Conservation (phyloP, 2,329 filamentous ascomycete species). For the Hymenoscyphus infarciens region DNA sequence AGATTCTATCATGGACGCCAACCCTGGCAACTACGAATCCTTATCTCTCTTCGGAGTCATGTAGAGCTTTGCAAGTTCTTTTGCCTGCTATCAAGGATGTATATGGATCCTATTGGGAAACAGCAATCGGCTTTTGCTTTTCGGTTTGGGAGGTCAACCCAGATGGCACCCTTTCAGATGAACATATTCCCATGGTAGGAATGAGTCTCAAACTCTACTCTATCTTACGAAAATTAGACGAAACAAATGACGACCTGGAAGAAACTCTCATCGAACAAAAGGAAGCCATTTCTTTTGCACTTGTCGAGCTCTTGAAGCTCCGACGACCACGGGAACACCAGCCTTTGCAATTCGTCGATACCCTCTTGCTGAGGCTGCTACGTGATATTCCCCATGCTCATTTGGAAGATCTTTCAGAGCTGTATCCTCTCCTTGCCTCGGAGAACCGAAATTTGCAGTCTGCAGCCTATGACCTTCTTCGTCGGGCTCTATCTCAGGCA, state of each 20-base stretch:
- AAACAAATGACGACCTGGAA: conserved; percentile 80
- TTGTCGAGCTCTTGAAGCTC: conserved; percentile 62
- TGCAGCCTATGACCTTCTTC: conserved; percentile 75
- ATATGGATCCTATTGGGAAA: conserved; percentile 85
- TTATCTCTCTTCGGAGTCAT: conserved; percentile 48
- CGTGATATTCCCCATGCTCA: conserved; percentile 59
- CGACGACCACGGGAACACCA: conserved; percentile 49
- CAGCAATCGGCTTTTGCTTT: conserved; percentile 55
- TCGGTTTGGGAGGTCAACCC: conserved; percentile 52
- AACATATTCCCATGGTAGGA: conserved; percentile 60
- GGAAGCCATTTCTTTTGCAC: conserved; percentile 50
- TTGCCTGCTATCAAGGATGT: conserved; percentile 74
- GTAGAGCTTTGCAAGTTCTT: conserved; percentile 56
- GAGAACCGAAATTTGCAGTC: conserved; percentile 73
- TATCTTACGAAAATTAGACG: conserved; percentile 59
- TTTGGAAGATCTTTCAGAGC: conserved; percentile 60
- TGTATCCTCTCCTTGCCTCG: conserved; percentile 74
- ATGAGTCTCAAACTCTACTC: conserved; percentile 69
- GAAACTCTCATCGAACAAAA: conserved; percentile 66
- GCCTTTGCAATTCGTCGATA: conserved; percentile 71
- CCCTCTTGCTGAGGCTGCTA: conserved; percentile 67
- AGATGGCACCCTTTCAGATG: conserved; percentile 40
- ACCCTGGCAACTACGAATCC: conserved; percentile 43
- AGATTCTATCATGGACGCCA: conserved; percentile 69
- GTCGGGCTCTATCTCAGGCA: conserved; percentile 69